phyloP scores from a whole-genome alignment of 225 moss, liverwort and hornwort genomes.

The Polytrichum formosum region DNA sequence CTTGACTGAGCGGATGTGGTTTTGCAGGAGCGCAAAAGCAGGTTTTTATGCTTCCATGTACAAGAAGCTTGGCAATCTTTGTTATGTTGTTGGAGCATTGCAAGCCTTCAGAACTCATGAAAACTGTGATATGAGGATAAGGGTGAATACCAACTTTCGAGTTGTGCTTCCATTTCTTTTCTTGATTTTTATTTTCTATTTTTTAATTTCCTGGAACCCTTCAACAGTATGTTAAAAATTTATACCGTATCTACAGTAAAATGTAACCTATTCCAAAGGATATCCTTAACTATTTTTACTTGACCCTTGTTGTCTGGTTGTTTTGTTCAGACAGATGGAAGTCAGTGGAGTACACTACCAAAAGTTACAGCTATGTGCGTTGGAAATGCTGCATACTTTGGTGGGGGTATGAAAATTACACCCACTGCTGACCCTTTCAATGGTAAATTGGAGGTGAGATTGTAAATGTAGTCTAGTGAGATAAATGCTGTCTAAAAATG shows the following conservation, averaged over 20 bases:
- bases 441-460: slow-evolving; percentile 65
- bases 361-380: slow-evolving; percentile 76
- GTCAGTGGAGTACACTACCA: slow-evolving; percentile 58
- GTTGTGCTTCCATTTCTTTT: no score
- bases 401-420: slow-evolving; percentile 90
- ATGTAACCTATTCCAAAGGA: no score
- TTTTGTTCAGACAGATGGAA: slow-evolving; percentile 48
- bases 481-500: no score
- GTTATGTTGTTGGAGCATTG: slow-evolving; percentile 78
- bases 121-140: slow-evolving; percentile 69
- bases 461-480: no score
- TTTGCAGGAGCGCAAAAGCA: slow-evolving; percentile 79
- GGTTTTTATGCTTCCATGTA: slow-evolving; percentile 69
- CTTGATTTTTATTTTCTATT: no score
- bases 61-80: slow-evolving; percentile 76
- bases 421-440: slow-evolving; percentile 78
- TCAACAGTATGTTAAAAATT: no score
- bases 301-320: neutral
- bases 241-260: no score
- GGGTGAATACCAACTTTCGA: slow-evolving; percentile 19
- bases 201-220: no score
- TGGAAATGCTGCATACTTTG: slow-evolving; percentile 84
- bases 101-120: slow-evolving; percentile 73
- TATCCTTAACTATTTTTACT: neutral
- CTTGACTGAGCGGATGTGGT: neutral